Percentiles rank a stretch among this genome's conserved stretches.
These are phyloP conservation scores for Cytospora mali DNA, from an alignment of 2,329 filamentous ascomycete genomes.

Conservation along the genomic window DNA sequence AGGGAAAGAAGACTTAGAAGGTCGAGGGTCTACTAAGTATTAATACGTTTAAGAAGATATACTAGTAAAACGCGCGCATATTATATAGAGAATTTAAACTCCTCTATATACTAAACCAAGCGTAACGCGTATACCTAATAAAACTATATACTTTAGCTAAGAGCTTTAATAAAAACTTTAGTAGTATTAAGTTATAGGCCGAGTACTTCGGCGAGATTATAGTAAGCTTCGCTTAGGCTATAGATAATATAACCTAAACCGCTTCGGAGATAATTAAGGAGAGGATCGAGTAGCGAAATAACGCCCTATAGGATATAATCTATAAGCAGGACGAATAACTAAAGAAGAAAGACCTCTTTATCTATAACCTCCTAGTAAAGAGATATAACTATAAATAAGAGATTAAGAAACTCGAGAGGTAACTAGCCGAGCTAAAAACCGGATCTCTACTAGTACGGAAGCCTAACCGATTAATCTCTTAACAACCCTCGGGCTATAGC, in stretches of 20 bases:
- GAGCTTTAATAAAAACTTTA: not conserved
- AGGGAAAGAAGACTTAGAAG: not conserved
- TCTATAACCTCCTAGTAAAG: not conserved
- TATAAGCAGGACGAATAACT: not conserved
- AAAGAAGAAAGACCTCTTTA: not conserved
- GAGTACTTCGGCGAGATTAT: not conserved
- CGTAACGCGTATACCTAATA: not conserved
- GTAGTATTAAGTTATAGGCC: not conserved
- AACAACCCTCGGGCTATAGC: too few species aligned
- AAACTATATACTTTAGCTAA: not conserved
- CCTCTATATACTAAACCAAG: not conserved
- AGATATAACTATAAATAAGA: not conserved
- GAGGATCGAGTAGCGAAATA: not conserved
- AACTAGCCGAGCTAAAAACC: too few species aligned
- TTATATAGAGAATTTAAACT: not conserved
- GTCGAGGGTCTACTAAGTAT: not conserved
- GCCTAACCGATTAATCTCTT: too few species aligned
- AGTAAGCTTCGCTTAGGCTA: too few species aligned
- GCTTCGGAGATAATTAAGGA: too few species aligned
- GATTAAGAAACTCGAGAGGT: too few species aligned
- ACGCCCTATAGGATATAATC: too few species aligned
- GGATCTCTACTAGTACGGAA: too few species aligned
- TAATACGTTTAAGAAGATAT: not conserved
- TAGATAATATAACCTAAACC: not conserved
- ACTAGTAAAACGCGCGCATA: not conserved